phyloP scores from a whole-genome alignment of 352 stramenopile species.

The Pythium plurisporium region DNA sequence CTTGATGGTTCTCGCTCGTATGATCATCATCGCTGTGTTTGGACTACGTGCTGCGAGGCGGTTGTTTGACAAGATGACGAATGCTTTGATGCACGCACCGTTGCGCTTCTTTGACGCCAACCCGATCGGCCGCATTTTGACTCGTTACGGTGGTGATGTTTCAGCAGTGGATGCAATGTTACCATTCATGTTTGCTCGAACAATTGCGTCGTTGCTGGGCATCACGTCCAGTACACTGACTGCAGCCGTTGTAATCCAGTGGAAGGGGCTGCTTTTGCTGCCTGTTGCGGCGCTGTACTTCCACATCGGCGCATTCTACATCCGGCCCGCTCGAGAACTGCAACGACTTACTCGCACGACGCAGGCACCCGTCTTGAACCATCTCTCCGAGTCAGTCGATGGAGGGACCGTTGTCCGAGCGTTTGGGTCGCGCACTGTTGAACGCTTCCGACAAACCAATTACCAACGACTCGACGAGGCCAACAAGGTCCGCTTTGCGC shows the following conservation, averaged over 20 bases:
- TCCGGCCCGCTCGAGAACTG: slow-evolving; percentile 47
- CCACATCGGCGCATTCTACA: slow-evolving; percentile 33
- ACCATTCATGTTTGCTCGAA: slow-evolving; percentile 20
- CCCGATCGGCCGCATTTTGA: slow-evolving; percentile 81
- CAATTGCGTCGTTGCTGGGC: slow-evolving; percentile 52
- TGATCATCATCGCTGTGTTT: neutral
- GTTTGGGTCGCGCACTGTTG: slow-evolving; percentile 37
- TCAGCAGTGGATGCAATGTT: slow-evolving; percentile 74
- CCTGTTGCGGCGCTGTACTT: slow-evolving; percentile 82
- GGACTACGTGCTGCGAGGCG: slow-evolving; percentile 9
- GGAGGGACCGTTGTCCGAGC: slow-evolving; percentile 46
- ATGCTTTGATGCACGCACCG: slow-evolving; percentile 76
- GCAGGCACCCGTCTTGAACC: slow-evolving; percentile 38
- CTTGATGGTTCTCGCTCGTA: slow-evolving; percentile 9
- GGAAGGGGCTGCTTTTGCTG: slow-evolving; percentile 54
- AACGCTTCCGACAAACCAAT: slow-evolving; percentile 34
- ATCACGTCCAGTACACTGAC: slow-evolving; percentile 52
- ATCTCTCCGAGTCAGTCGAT: slow-evolving; percentile 51
- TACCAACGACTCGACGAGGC: slow-evolving; percentile 16
- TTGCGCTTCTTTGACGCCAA: slow-evolving; percentile 90
- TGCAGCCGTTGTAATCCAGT: slow-evolving; percentile 63
- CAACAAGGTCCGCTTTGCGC: slow-evolving; percentile 14
- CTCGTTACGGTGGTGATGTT: slow-evolving; percentile 84
- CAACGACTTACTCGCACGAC: slow-evolving; percentile 43
- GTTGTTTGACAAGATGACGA: slow-evolving; percentile 83